phyloP scores from a whole-genome alignment of 2,329 filamentous ascomycete species.

The Aspergillus fructus region DNA sequence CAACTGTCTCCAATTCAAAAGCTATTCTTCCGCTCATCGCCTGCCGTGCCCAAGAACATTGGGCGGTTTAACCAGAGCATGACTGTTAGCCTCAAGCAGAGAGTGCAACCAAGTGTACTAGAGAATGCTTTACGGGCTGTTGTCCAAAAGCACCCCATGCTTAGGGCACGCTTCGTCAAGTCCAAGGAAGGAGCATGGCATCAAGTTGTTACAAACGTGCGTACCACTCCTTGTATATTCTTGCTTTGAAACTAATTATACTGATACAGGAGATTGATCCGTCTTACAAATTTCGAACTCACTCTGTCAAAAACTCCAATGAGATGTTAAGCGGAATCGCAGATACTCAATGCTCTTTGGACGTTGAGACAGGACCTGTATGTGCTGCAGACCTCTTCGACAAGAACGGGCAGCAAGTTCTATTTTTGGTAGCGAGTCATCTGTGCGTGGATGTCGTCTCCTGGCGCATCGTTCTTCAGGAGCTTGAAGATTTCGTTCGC shows the following conservation, averaged over 20 bases:
- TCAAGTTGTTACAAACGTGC: constrained; percentile 27
- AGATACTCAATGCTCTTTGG: constrained; percentile 32
- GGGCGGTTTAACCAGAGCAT: constrained; percentile 38
- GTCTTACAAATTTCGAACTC: constrained; percentile 33
- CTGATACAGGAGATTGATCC: constrained; percentile 27
- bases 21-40: constrained; percentile 30
- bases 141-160: constrained; percentile 35
- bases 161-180: constrained; percentile 31
- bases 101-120: constrained; percentile 23
- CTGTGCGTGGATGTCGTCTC: constrained; percentile 26
- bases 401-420: constrained; percentile 9
- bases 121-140: constrained; percentile 30
- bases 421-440: constrained; percentile 22
- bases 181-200: constrained; percentile 24
- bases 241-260: constrained; percentile 10
- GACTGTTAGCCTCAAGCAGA: constrained; percentile 30
- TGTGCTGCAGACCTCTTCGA: constrained; percentile 23
- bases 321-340: constrained; percentile 28
- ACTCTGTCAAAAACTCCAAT: constrained; percentile 23
- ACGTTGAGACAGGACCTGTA: constrained; percentile 30
- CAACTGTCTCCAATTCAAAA: constrained; percentile 35
- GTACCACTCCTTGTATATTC: neutral
- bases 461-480: constrained; percentile 36
- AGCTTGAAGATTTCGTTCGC: constrained; percentile 36
- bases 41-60: constrained; percentile 18